Evolutionary conservation across 2,329 filamentous ascomycete genomes (phyloP), one percentile per base, ranked within the genome.

Genomic region (Alternaria novae-zelandiae): DNA sequence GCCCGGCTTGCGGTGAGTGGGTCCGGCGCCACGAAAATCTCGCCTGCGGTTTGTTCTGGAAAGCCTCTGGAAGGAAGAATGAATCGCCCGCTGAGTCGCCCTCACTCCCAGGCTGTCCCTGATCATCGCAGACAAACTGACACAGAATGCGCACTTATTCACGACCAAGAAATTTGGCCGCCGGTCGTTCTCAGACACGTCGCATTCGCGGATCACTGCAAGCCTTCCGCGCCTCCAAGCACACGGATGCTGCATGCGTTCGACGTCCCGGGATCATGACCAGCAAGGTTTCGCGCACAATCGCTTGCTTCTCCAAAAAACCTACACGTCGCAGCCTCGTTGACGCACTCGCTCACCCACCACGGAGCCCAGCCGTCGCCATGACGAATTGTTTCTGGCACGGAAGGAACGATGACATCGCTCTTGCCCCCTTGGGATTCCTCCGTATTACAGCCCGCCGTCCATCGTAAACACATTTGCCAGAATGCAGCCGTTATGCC

Each of bases 201-300:
- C 66, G 68, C 71, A 69, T 67, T 66, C 57, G 60, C 66, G 68
- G 68, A 75, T 77, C 69, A 63, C 69, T 75, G 70, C 74, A 76
- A 71, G 71, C 73, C 74, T 70, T 70, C 73, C 71, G 74, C 72
- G 55, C 66, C 58, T 65, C 72, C 72, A 74, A 61, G 64, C 61
- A 65, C 72, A 71, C 69, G 72, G 72, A 71, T 65, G 63, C 67
- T 73, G 74, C 67, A 74, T 66, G 66, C 66, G 58, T 72, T 75
- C 73, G 72, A 73, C 61, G 60, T 73, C 57, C 70, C 61, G 57
- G 71, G 67, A 65, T 69, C 47, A 17, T 28, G 57, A 61, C 68
- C 67, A 65, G 66, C 61, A 68, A 61, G 53, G 70, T 73, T 71
- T 71, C 72, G 75, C 72, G 65, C 75, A 73, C 74, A 70, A 64